Evolutionary conservation across 306 rosid species (phyloP), one percentile per base, ranked within the genome.

Genomic region (Castanea crenata): DNA sequence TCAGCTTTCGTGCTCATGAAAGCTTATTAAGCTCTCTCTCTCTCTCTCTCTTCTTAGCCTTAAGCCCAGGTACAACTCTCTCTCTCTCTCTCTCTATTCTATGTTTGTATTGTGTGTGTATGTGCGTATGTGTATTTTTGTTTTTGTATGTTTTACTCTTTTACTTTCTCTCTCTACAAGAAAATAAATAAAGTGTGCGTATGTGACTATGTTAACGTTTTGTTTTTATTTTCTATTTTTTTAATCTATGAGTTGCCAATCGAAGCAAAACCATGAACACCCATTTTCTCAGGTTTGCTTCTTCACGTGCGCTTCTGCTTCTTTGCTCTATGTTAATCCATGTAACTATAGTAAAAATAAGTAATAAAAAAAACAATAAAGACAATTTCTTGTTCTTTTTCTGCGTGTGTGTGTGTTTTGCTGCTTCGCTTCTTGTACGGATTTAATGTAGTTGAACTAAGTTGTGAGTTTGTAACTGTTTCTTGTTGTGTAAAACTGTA

Each of bases 1-100:
- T 92, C 88, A 89, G 69, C 87, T 87, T 79, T 89, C 82, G 83
- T 77, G 79, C 80, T 80, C 93, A 93, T 93, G 91, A 88, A 84
- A 85, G 68, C 87, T 84, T 49, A 67, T 84, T 49, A 67, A 79
- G 85, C 87, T 83, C 74, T 77, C 21, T 75, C 71, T 58, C 23
- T 21, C 21, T 23, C 51, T 78, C 69, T 67, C 49, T 69, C 58
- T 78, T 38, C 46, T 72, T 86, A 83, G 83, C 87, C 73, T 88
- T 82, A 96, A 38, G 46, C 11, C 46, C 54, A 49, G 54, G 91
- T 91, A 82, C 74, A 38, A 11, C 82, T 56, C 29, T 34, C 19
- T 34, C 65, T 23, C 79, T 84, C 38, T 73, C 51, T 78, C 69
- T 58, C 49, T 69, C 51, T 82, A 5, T 61, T 27, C 59, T 34